Conservation (phyloP, 1,284 basidiomycete species). For the Cryptococcus sp. region DNA sequence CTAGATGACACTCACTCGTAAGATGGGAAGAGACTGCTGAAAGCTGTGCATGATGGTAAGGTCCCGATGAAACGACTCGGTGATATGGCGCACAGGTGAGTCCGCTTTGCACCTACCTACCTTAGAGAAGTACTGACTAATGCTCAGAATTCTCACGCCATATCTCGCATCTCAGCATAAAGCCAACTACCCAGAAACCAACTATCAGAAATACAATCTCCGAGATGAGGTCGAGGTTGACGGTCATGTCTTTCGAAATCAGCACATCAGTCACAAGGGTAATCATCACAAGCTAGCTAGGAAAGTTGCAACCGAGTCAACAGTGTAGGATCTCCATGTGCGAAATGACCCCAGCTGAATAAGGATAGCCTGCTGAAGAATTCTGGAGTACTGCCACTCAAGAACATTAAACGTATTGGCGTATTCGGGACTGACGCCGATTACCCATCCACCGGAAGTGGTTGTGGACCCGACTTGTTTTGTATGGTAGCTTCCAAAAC, state of each 20-base stretch:
- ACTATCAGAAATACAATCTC: conserved; percentile 47
- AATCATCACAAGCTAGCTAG: conserved; percentile 33
- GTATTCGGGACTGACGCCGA: conserved; percentile 44
- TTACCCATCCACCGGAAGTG: conserved; percentile 32
- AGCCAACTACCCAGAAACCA: conserved; percentile 53
- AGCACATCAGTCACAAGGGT: conserved; percentile 29
- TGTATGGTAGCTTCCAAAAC: conserved; percentile 28
- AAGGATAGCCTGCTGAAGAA: conserved; percentile 34
- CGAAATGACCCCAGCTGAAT: too few species aligned
- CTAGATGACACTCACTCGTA: conserved; percentile 1
- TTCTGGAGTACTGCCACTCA: conserved; percentile 26
- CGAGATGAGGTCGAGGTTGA: conserved; percentile 26
- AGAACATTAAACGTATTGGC: conserved; percentile 29
- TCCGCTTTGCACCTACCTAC: background rate
- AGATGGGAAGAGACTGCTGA: conserved; percentile 54
- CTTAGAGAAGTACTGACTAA: background rate
- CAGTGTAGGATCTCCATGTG: conserved; percentile 30
- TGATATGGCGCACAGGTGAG: conserved; percentile 45
- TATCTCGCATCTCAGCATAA: conserved; percentile 62
- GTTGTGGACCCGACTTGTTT: conserved; percentile 42
- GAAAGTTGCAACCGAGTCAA: conserved; percentile 38
- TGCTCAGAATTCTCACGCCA: conserved; percentile 54
- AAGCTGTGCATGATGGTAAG: conserved; percentile 63
- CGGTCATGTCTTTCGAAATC: conserved; percentile 25
- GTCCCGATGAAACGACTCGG: conserved; percentile 59